A percentile compares a stretch with the other conserved stretches of the same genome.
phyloP scores from a whole-genome alignment of 192 early-diverging fungal genomes.

The Podila minutissima region DNA sequence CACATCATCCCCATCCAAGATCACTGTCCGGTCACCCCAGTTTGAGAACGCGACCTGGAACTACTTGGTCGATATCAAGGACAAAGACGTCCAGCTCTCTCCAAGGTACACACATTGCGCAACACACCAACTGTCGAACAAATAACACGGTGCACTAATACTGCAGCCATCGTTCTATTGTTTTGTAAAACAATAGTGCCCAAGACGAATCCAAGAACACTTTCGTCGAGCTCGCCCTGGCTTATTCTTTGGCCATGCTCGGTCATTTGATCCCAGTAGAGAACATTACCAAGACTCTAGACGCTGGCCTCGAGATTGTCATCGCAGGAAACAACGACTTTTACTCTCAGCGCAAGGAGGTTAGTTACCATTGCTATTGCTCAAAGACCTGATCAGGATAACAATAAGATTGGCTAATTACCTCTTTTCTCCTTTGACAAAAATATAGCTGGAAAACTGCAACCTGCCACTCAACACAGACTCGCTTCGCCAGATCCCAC shows the following conservation, averaged over 20 bases:
- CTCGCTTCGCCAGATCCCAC: slow-evolving; percentile 66
- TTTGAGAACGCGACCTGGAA: slow-evolving; percentile 87
- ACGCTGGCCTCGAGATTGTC: slow-evolving; percentile 70
- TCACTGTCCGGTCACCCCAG: slow-evolving; percentile 83
- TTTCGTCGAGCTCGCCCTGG: slow-evolving; percentile 73
- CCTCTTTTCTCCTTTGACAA: neutral
- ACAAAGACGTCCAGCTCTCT: slow-evolving; percentile 50
- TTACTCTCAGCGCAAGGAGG: slow-evolving; percentile 94
- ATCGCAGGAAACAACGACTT: slow-evolving; percentile 98
- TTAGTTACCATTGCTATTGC: slow-evolving; percentile 28
- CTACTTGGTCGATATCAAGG: slow-evolving; percentile 57
- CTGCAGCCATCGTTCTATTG: neutral
- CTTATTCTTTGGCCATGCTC: slow-evolving; percentile 57
- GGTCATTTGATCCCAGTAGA: slow-evolving; percentile 33
- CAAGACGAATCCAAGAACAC: slow-evolving; percentile 59
- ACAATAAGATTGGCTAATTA: neutral
- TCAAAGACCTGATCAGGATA: too few relatives aligned
- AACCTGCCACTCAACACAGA: slow-evolving; percentile 61
- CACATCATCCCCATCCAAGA: slow-evolving; percentile 23
- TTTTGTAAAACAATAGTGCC: slow-evolving; percentile 7
- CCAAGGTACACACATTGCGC: slow-evolving; percentile 23
- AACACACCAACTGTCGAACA: neutral
- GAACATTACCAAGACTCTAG: slow-evolving; percentile 32
- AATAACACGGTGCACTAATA: neutral
- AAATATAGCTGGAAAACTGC: slow-evolving; percentile 57